Conservation (phyloP, 495 filamentous ascomycete species). For the Penicillium ucsense region DNA sequence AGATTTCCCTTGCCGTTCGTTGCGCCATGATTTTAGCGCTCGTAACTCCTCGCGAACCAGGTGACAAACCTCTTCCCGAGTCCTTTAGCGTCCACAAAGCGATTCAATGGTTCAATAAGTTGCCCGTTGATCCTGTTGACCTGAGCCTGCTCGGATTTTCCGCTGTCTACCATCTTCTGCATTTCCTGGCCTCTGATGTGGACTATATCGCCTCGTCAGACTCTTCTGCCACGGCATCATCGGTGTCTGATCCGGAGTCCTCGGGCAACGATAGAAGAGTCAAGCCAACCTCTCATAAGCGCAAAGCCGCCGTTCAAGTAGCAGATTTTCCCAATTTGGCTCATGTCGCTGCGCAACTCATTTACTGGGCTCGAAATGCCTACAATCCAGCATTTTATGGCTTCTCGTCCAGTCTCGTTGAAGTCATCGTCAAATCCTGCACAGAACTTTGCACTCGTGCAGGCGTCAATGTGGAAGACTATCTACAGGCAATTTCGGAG, state of each 20-base stretch:
- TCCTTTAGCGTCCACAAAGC: conserved; percentile 36
- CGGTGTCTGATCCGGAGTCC: conserved; percentile 12
- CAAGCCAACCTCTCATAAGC: conserved; percentile 7
- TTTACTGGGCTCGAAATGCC: conserved; percentile 40
- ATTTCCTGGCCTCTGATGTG: conserved; percentile 43
- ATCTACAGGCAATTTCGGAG: conserved; percentile 10
- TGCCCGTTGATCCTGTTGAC: conserved; percentile 37
- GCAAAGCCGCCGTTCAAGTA: conserved; percentile 9
- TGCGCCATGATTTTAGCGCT: conserved; percentile 75
- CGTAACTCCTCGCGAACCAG: conserved; percentile 32
- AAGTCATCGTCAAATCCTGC: conserved; percentile 34
- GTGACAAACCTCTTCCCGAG: conserved; percentile 24
- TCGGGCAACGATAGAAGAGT: conserved; percentile 28
- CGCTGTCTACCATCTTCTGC: conserved; percentile 63
- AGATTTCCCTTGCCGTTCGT: conserved; percentile 61
- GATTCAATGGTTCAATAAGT: conserved; percentile 34
- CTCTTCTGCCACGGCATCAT: conserved; percentile 21
- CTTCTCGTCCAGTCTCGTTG: conserved; percentile 28
- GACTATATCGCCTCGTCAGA: conserved; percentile 36
- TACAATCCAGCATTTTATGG: conserved; percentile 41
- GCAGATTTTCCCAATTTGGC: conserved; percentile 29
- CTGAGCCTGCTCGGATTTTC: conserved; percentile 70
- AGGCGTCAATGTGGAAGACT: conserved; percentile 31
- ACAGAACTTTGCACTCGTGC: conserved; percentile 25
- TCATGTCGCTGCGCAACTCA: conserved; percentile 33